These are phyloP conservation scores for Aegilops sharonensis DNA, from an alignment of 176 grass and related monocot genomes.

Conservation along the genomic window DNA sequence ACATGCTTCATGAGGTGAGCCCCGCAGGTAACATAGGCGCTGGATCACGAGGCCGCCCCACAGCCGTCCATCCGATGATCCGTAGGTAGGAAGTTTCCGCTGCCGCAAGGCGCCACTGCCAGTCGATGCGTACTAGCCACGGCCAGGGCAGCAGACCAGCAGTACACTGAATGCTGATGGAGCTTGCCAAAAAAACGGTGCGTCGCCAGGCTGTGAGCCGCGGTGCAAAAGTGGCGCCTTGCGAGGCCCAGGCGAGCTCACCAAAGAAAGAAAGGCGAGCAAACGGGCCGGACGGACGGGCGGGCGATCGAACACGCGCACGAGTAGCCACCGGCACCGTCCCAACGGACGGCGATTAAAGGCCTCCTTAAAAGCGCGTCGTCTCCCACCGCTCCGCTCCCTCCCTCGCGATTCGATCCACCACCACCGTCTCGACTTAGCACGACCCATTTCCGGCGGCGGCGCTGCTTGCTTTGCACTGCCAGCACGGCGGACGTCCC, in stretches of 20 bases:
- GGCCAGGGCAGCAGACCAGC: too few species aligned
- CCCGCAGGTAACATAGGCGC: too few species aligned
- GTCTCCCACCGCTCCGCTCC: not conserved
- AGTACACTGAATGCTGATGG: not conserved
- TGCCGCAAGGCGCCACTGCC: not conserved
- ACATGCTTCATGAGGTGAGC: not conserved
- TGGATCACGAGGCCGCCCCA: not conserved
- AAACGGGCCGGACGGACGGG: not conserved
- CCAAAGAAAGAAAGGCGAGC: not conserved
- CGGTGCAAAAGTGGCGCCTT: slow-evolving; percentile 6
- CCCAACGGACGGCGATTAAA: slow-evolving; percentile 39
- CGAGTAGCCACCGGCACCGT: not conserved
- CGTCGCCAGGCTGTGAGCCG: slow-evolving; percentile 18
- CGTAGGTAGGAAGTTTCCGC: not conserved
- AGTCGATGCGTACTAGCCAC: not conserved
- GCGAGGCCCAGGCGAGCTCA: slow-evolving; percentile 20
- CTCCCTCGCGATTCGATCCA: too few species aligned
- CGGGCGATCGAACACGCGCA: too few species aligned
- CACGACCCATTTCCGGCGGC: too few species aligned
- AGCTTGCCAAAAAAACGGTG: not conserved
- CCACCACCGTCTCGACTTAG: too few species aligned
- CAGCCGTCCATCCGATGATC: not conserved
- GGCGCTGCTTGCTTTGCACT: too few species aligned
- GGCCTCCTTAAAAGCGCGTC: slow-evolving; percentile 36
- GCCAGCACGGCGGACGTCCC: too few species aligned